Evolutionary conservation across 805 yeast genomes (phyloP), one percentile per base, ranked within the genome.

Genomic region (Alloascoidea africana): DNA sequence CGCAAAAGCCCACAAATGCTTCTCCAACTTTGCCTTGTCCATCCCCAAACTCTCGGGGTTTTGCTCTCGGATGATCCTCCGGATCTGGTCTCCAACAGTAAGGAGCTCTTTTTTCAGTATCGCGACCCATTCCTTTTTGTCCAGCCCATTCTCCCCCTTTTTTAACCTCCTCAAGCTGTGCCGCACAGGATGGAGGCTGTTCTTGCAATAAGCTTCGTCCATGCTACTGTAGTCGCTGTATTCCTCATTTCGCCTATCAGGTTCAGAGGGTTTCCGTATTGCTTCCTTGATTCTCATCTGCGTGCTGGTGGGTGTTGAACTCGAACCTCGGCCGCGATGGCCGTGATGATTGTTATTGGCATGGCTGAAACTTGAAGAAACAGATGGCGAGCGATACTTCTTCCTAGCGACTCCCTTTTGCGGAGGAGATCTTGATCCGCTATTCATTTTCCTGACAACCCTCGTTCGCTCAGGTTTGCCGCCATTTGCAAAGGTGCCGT

Each of bases 1-100:
- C 3, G 91, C 84, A 53, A 78, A 84, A 18, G 81, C 70, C 95
- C 96, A 85, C 41, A 85, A 57, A 48, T 84, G 91, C 51, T 70
- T 76, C 40, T 63, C 61, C 41, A 60, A 47, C 48, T 63, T 68
- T 4, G 56, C 63, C 18, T 60, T 51, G 16, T 60, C 59, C 32
- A 42, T 39, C 13, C 44, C 47, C 5, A 23, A 27, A 15, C 42
- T 43, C 1, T 52, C 48, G n/a, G n/a, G n/a, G n/a, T n/a, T n/a
- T n/a, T n/a, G n/a, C 14, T 53, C 47, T 13, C 41, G 40, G 16
- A 62, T 63, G 32, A 56, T 56, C 37, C 55, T 49, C 27, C 62
- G 70, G 39, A 84, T 84, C 49, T 71, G 76, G 44, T 77, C 76
- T 18, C 95, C 95, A 35, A 85, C 77, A 5, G 63, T 62, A 13